Percentiles rank a stretch among this genome's conserved stretches.
Evolutionary conservation across 1,139 yeast species (phyloP).

Genomic region (Magnusiomyces sp.): DNA sequence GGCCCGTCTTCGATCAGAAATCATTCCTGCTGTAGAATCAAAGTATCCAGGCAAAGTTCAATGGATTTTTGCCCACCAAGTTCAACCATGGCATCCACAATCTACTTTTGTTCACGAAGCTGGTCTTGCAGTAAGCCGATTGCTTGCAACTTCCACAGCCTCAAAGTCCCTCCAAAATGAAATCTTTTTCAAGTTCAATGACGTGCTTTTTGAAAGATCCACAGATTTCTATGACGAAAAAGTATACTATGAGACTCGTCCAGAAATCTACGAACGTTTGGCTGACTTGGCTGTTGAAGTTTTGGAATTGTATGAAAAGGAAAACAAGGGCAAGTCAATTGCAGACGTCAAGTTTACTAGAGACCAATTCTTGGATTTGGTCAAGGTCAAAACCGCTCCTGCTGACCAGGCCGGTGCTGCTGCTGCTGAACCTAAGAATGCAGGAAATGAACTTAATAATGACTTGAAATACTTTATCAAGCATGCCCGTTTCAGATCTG

Average conservation of each 20-base stretch:
- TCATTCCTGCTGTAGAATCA: conserved; percentile 46
- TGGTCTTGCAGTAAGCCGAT: conserved; percentile 54
- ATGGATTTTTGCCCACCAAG: conserved; percentile 45
- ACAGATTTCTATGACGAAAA: conserved; percentile 53
- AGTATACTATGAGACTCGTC: conserved; percentile 46
- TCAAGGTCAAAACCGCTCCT: conserved; percentile 22
- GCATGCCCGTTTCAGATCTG: conserved; percentile 66
- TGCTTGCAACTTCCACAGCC: conserved; percentile 39
- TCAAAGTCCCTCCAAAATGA: background rate
- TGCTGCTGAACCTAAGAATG: conserved; percentile 36
- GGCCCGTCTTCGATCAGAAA: conserved; percentile 43
- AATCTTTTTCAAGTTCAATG: conserved; percentile 54
- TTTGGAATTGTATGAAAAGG: conserved; percentile 26
- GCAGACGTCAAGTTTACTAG: background rate
- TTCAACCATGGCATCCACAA: conserved; percentile 84
- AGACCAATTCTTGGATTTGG: conserved; percentile 24
- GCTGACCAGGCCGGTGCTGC: conserved; percentile 12
- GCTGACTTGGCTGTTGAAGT: conserved; percentile 42
- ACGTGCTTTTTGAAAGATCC: conserved; percentile 40
- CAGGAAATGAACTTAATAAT: conserved; percentile 49
- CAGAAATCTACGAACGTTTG: conserved; percentile 48
- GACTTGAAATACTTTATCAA: conserved; percentile 70
- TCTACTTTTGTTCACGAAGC: conserved; percentile 65
- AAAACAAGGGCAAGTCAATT: too few species aligned
- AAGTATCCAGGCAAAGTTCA: conserved; percentile 46